Conservation (phyloP, 768 basidiomycete species). For the Naganishia kalamii region DNA sequence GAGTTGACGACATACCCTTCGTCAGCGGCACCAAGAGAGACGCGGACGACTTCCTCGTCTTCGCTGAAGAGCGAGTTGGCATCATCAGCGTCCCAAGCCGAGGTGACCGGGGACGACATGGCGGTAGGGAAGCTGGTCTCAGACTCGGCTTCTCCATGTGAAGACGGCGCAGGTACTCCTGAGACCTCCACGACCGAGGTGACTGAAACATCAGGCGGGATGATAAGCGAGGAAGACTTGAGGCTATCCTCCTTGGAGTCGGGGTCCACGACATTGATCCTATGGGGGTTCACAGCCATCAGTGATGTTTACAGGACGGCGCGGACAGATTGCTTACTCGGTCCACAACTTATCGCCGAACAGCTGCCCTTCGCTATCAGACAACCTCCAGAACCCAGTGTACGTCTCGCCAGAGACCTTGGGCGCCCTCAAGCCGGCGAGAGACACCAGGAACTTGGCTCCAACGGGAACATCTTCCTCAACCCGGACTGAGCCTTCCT, state of each 20-base stretch:
- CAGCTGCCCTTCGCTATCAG: slow-evolving; percentile 33
- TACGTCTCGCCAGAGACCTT: slow-evolving; percentile 30
- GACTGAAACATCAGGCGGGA: slow-evolving; percentile 28
- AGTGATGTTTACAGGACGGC: neutral
- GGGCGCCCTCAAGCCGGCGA: slow-evolving; percentile 34
- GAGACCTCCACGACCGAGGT: neutral
- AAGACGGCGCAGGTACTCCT: neutral
- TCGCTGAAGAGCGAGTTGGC: slow-evolving; percentile 15
- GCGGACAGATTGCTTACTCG: slow-evolving; percentile 29
- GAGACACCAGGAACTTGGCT: slow-evolving; percentile 30
- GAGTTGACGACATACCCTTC: slow-evolving; percentile 1
- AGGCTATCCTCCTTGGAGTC: slow-evolving; percentile 26
- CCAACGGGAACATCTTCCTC: slow-evolving; percentile 31
- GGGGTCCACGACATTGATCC: slow-evolving; percentile 29
- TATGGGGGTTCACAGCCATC: slow-evolving; percentile 5
- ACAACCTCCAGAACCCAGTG: slow-evolving; percentile 38
- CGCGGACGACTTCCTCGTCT: slow-evolving; percentile 9
- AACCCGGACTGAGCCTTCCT: slow-evolving; percentile 23
- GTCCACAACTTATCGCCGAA: slow-evolving; percentile 41
- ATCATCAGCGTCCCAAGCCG: slow-evolving; percentile 5
- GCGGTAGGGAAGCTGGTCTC: slow-evolving; percentile 3
- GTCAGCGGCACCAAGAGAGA: neutral
- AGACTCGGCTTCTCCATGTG: neutral
- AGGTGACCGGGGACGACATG: slow-evolving; percentile 2
- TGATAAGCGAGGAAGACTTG: slow-evolving; percentile 35